These are phyloP conservation scores for Nemania diffusa DNA, from an alignment of 2,329 filamentous ascomycete genomes.

Conservation along the genomic window DNA sequence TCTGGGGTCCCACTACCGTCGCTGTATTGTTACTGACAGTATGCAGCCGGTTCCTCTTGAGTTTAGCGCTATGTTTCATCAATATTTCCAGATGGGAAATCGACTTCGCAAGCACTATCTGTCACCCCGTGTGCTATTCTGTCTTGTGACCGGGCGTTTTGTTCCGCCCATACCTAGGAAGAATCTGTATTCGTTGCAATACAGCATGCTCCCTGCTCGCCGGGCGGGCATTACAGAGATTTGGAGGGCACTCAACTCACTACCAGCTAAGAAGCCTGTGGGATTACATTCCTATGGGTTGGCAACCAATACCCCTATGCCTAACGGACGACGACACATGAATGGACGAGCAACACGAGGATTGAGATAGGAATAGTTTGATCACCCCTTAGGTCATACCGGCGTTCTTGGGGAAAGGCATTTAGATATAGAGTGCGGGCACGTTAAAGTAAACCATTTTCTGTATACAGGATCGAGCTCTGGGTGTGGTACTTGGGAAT, in stretches of 20 bases:
- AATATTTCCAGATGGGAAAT: constrained; percentile 94
- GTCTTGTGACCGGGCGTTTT: constrained; percentile 88
- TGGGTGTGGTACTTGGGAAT: background rate
- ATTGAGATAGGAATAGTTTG: constrained; percentile 20
- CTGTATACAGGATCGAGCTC: constrained; percentile 21
- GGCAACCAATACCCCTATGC: constrained; percentile 26
- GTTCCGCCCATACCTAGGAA: constrained; percentile 95
- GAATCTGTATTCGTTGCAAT: constrained; percentile 95
- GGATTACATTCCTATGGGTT: constrained; percentile 43
- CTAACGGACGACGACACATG: constrained; percentile 43
- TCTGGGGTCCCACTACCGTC: background rate
- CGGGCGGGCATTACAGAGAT: constrained; percentile 85
- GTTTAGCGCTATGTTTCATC: constrained; percentile 93
- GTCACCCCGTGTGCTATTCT: constrained; percentile 86
- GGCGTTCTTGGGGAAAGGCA: constrained; percentile 27
- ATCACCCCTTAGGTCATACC: background rate
- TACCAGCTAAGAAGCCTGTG: constrained; percentile 58
- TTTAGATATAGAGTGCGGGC: constrained; percentile 24
- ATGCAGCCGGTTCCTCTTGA: constrained; percentile 84
- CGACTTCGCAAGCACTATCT: constrained; percentile 96
- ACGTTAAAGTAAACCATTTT: constrained; percentile 15
- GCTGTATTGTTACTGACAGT: constrained; percentile 16
- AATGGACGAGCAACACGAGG: constrained; percentile 44
- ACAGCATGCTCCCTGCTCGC: constrained; percentile 92
- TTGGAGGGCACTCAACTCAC: constrained; percentile 76